Evolutionary conservation across 2,329 filamentous ascomycete species (phyloP).

Genomic region (Beauveria medogensis): DNA sequence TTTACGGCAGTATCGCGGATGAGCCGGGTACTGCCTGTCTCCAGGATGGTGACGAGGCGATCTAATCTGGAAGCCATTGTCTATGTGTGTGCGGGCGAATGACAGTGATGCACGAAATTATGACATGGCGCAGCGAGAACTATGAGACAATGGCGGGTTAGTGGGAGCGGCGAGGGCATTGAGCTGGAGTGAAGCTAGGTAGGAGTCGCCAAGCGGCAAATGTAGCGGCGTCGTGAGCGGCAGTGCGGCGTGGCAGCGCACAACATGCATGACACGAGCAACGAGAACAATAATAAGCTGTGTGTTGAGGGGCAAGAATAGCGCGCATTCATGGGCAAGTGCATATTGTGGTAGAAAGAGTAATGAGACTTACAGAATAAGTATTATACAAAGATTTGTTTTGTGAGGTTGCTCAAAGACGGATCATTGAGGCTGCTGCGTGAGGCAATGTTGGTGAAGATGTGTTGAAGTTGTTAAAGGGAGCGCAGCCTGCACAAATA

Average conservation of each 20-base stretch:
- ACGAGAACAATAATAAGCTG: not conserved
- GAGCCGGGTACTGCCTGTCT: conserved; percentile 92
- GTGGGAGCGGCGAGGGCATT: not conserved
- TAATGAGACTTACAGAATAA: not conserved
- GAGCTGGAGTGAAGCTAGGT: not conserved
- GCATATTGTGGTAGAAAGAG: not conserved
- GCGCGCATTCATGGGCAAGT: not conserved
- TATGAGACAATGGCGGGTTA: not conserved
- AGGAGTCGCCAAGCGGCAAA: not conserved
- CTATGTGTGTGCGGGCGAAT: not conserved
- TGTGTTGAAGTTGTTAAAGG: not conserved
- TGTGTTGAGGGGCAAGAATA: not conserved
- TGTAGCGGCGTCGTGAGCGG: not conserved
- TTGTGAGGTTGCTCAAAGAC: not conserved
- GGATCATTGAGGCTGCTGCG: not conserved
- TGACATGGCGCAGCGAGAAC: conserved; percentile 4
- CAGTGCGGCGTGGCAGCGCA: not conserved
- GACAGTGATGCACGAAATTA: not conserved
- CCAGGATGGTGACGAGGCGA: conserved; percentile 61
- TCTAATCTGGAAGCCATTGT: conserved; percentile 13
- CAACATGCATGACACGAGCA: not conserved
- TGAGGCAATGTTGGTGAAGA: not conserved
- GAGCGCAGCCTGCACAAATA: not conserved
- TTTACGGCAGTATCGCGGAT: conserved; percentile 96
- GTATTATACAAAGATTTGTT: not conserved